phyloP scores from a whole-genome alignment of 2,329 filamentous ascomycete genomes.

The Talaromyces sp. region DNA sequence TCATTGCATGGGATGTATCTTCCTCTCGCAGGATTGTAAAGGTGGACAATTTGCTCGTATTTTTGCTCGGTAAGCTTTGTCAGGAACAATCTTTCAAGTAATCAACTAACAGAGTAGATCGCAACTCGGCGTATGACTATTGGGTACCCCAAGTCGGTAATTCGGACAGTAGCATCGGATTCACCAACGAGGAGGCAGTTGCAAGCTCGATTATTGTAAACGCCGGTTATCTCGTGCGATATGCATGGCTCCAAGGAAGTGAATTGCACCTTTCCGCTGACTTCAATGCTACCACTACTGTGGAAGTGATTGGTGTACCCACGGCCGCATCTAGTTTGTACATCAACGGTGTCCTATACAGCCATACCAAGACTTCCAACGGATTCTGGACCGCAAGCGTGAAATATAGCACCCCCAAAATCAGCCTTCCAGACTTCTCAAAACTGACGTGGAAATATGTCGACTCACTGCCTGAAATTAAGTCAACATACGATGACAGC shows the following conservation, averaged over 20 bases:
- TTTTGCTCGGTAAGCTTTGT: conserved; percentile 48
- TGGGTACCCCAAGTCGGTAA: conserved; percentile 41
- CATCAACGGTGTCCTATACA: conserved; percentile 56
- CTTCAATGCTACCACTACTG: conserved; percentile 63
- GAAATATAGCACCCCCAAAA: conserved; percentile 48
- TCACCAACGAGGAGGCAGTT: conserved; percentile 28
- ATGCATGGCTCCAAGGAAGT: conserved; percentile 53
- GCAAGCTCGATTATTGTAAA: conserved; percentile 41
- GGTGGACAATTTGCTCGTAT: conserved; percentile 49
- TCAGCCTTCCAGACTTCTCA: conserved; percentile 57
- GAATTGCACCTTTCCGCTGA: conserved; percentile 65
- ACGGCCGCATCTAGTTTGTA: conserved; percentile 54
- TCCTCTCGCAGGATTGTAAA: conserved; percentile 41
- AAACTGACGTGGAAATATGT: conserved; percentile 64
- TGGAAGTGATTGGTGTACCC: conserved; percentile 66
- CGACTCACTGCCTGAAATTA: conserved; percentile 68
- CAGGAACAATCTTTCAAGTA: background rate
- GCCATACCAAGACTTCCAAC: conserved; percentile 40
- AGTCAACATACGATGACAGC: conserved; percentile 63
- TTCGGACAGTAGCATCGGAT: conserved; percentile 28
- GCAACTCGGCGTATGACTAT: conserved; percentile 45
- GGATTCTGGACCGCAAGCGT: conserved; percentile 53
- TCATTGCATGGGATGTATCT: conserved; percentile 55
- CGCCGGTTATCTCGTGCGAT: conserved; percentile 43
- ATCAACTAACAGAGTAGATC: conserved; percentile 42